Conservation (phyloP, 2,329 filamentous ascomycete genomes). For the Nakataea oryzae region DNA sequence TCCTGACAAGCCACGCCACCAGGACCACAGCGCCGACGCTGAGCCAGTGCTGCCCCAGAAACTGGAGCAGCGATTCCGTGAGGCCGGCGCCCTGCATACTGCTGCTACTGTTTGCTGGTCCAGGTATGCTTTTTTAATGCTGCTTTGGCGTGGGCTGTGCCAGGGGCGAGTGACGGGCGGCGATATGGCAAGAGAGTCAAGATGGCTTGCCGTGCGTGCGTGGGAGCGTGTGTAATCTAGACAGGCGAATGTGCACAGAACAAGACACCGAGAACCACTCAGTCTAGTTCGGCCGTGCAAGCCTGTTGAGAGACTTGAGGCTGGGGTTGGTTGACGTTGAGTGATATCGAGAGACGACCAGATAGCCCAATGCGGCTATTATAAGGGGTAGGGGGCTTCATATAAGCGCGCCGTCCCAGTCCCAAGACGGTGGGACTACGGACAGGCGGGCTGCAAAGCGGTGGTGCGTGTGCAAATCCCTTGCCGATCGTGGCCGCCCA, state of each 20-base stretch:
- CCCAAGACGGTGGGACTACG: background rate
- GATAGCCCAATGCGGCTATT: background rate
- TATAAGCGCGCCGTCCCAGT: background rate
- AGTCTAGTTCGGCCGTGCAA: background rate
- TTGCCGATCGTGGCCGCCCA: background rate
- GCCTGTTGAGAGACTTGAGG: background rate
- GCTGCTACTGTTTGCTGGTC: background rate
- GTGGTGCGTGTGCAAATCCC: background rate
- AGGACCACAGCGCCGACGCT: slow-evolving; percentile 20
- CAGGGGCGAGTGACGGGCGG: background rate
- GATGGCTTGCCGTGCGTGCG: too few species aligned
- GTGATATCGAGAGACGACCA: background rate
- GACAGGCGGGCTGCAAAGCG: background rate
- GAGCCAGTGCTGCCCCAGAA: slow-evolving; percentile 32
- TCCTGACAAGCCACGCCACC: slow-evolving; percentile 31
- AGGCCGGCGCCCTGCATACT: slow-evolving; percentile 11
- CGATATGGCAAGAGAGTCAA: too few species aligned
- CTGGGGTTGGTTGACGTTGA: background rate
- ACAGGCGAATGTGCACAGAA: background rate
- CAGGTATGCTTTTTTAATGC: background rate
- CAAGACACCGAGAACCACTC: background rate
- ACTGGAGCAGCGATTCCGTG: slow-evolving; percentile 21
- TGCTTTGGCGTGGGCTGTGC: background rate
- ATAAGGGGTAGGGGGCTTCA: background rate
- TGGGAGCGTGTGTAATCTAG: too few species aligned